Evolutionary conservation across 495 filamentous ascomycete species (phyloP).

Genomic region (Neurospora sp.): DNA sequence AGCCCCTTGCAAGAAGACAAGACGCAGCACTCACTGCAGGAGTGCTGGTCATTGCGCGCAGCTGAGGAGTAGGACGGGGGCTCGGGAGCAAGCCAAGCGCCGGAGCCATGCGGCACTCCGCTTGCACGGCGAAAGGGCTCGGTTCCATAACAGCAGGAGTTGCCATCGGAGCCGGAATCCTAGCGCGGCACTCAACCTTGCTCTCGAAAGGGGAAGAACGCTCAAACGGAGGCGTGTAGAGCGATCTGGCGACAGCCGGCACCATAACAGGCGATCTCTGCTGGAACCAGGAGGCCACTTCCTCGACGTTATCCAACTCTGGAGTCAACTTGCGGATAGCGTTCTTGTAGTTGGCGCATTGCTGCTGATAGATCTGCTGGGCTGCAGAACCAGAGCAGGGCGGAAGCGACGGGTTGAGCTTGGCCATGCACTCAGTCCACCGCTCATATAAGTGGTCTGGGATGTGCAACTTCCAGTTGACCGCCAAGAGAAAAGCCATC

Average conservation of each 20-base stretch:
- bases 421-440: conserved; percentile 86
- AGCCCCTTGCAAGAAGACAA: conserved; percentile 39
- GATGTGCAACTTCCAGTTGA: conserved; percentile 92
- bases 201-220: conserved; percentile 17
- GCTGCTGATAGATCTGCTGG: conserved; percentile 29
- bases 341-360: conserved; percentile 57
- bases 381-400: conserved; percentile 44
- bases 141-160: conserved; percentile 56
- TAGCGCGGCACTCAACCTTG: neutral
- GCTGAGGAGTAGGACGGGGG: conserved; percentile 71
- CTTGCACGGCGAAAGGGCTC: conserved; percentile 43
- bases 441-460: conserved; percentile 77
- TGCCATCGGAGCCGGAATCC: conserved; percentile 17
- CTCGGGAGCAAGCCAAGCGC: conserved; percentile 63
- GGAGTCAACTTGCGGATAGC: conserved; percentile 72
- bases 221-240: conserved; percentile 21
- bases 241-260: conserved; percentile 17
- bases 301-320: conserved; percentile 56
- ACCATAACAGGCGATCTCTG: conserved; percentile 18
- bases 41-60: conserved; percentile 57
- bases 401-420: conserved; percentile 62
- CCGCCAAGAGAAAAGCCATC: conserved; percentile 79
- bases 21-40: conserved; percentile 76
- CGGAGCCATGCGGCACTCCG: conserved; percentile 35
- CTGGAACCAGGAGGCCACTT: conserved; percentile 26